phyloP scores from a whole-genome alignment of 805 yeast genomes.

The Metschnikowia continentalis region DNA sequence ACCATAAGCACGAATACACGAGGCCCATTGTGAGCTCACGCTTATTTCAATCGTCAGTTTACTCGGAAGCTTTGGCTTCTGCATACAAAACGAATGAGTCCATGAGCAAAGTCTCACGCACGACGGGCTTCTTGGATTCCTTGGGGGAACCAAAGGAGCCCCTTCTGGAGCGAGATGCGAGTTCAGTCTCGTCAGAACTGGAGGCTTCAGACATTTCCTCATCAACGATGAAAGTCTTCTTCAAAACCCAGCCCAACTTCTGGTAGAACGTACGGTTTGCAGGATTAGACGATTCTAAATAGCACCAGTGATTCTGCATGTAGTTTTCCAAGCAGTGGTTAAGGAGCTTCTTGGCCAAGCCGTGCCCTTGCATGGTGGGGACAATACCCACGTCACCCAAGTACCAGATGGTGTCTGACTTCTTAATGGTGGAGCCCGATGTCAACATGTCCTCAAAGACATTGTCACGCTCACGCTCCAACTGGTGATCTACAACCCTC shows the following conservation, averaged over 20 bases:
- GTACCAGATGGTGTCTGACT: conserved; percentile 47
- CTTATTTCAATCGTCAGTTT: neutral
- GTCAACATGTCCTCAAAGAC: conserved; percentile 28
- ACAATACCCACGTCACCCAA: conserved; percentile 55
- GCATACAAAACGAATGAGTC: conserved; percentile 18
- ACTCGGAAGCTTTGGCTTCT: neutral
- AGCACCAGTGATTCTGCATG: conserved; percentile 35
- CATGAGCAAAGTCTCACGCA: conserved; percentile 15
- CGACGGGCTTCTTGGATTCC: conserved; percentile 2
- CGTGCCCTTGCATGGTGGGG: conserved; percentile 56
- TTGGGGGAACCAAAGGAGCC: conserved; percentile 9
- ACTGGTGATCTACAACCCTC: conserved; percentile 46
- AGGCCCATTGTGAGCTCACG: neutral
- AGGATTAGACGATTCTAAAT: conserved; percentile 56
- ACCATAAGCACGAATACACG: neutral
- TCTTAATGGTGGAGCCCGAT: conserved; percentile 28
- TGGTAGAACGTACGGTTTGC: conserved; percentile 50
- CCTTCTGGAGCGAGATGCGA: conserved; percentile 11
- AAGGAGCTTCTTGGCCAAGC: conserved; percentile 49
- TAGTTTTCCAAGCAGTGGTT: conserved; percentile 47
- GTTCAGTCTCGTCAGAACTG: conserved; percentile 16
- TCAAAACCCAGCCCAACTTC: conserved; percentile 46
- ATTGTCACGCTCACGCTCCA: conserved; percentile 40
- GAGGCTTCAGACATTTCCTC: conserved; percentile 17
- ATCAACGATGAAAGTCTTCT: conserved; percentile 30